Evolutionary conservation across 1,284 basidiomycete genomes (phyloP).

Genomic region (Cystobasidium pallidum): DNA sequence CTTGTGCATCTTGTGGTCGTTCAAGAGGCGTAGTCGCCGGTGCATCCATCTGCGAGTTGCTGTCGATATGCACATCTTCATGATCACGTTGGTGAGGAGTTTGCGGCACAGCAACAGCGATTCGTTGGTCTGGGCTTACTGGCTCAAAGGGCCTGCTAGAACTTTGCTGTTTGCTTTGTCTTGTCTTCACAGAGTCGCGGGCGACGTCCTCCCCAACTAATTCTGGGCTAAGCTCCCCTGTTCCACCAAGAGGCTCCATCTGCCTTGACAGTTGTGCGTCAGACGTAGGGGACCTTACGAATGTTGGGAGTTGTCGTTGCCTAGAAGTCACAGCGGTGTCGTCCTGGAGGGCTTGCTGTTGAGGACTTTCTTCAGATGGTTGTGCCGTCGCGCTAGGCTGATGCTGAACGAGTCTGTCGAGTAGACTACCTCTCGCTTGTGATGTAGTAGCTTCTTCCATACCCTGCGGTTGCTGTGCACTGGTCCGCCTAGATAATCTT

Average conservation of each 20-base stretch:
- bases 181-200: background rate
- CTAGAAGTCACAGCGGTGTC: background rate
- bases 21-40: background rate
- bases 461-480: background rate
- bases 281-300: background rate
- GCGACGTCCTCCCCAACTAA: too few species aligned
- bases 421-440: background rate
- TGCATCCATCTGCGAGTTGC: background rate
- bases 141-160: background rate
- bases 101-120: background rate
- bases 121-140: background rate
- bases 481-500: background rate
- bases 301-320: background rate
- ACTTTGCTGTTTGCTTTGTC: conserved; percentile 1
- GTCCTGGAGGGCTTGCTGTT: background rate
- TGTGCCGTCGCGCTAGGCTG: background rate
- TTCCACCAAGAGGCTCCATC: background rate
- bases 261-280: background rate
- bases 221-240: background rate
- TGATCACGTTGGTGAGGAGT: background rate
- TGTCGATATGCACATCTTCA: background rate
- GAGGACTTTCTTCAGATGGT: background rate
- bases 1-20: background rate
- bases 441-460: background rate
- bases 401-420: background rate